Evolutionary conservation across 129 eudicot species (phyloP).

Genomic region (Artemisia tridentata): DNA sequence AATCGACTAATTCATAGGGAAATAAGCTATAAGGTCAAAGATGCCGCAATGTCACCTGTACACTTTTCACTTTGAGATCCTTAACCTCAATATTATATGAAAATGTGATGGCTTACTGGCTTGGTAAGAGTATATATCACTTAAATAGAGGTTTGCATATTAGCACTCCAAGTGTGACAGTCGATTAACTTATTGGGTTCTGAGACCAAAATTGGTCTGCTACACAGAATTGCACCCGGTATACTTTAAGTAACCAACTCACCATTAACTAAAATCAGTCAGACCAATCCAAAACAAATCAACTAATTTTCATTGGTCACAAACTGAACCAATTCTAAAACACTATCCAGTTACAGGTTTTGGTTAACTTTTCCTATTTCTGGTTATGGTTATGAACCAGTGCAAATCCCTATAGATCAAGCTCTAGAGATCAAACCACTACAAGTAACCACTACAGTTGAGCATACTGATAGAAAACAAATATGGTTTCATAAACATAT

Average conservation of each 20-base stretch:
- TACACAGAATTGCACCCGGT: background rate
- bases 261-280: background rate
- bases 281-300: background rate
- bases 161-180: background rate
- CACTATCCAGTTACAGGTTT: background rate
- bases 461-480: background rate
- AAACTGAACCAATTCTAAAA: background rate
- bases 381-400: background rate
- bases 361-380: background rate
- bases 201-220: background rate
- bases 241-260: background rate
- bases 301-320: background rate
- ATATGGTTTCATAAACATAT: background rate
- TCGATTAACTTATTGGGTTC: background rate
- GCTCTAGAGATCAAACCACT: background rate
- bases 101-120: no score
- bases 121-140: no score
- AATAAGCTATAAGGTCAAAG: no score
- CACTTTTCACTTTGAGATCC: no score
- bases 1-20: no score
- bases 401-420: background rate
- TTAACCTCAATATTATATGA: no score
- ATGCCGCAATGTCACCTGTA: no score
- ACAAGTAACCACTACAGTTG: no score
- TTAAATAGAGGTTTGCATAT: background rate